These are phyloP conservation scores for Colletotrichum orchidophilum DNA, from an alignment of 2,329 filamentous ascomycete genomes.

Conservation along the genomic window DNA sequence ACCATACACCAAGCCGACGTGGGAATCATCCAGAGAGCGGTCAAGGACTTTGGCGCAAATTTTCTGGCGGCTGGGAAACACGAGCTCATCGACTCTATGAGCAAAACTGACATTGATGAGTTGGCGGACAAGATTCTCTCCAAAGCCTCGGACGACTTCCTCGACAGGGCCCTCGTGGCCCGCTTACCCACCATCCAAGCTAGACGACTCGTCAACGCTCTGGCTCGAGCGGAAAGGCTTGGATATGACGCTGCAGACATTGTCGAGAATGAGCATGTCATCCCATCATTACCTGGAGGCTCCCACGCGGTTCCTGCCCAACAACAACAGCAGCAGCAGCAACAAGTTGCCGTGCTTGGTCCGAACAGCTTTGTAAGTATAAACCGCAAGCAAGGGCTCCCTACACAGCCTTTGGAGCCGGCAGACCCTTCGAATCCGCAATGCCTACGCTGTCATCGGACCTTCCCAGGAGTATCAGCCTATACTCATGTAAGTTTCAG, in stretches of 20 bases:
- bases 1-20: constrained; percentile 55
- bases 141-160: constrained; percentile 58
- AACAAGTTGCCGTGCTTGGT: not conserved
- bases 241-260: constrained; percentile 64
- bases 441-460: constrained; percentile 34
- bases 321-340: not conserved
- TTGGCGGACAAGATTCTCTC: constrained; percentile 52
- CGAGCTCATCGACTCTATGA: constrained; percentile 54
- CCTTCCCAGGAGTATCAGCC: constrained; percentile 26
- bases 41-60: constrained; percentile 57
- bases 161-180: constrained; percentile 61
- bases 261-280: constrained; percentile 55
- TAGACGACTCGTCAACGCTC: constrained; percentile 63
- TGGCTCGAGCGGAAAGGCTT: constrained; percentile 65
- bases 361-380: not conserved
- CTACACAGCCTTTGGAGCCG: constrained; percentile 12
- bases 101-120: constrained; percentile 53
- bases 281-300: constrained; percentile 38
- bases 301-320: constrained; percentile 17
- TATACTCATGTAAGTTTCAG: constrained; percentile 26
- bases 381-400: not conserved
- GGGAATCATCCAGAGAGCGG: constrained; percentile 47
- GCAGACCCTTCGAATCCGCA: constrained; percentile 6
- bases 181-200: constrained; percentile 64
- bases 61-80: constrained; percentile 51